phyloP scores from a whole-genome alignment of 2,329 filamentous ascomycete genomes.

The Falciphora oryzae region DNA sequence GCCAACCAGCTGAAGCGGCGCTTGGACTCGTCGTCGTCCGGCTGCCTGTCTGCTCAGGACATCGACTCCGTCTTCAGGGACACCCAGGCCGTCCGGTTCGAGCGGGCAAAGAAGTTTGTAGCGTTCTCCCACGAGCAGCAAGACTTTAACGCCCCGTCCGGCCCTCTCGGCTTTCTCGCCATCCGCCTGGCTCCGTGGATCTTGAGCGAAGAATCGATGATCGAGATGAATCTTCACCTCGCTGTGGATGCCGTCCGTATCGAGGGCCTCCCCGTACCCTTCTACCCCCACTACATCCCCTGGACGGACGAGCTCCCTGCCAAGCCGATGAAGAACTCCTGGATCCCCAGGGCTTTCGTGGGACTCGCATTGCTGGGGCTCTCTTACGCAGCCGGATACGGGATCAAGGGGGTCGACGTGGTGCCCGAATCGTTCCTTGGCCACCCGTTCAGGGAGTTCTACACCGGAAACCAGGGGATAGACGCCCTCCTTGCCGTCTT shows the following conservation, averaged over 20 bases:
- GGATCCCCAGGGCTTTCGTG: neutral
- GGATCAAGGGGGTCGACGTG: no score
- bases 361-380: neutral
- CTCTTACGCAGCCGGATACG: neutral
- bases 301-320: slow-evolving; percentile 15
- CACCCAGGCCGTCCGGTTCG: neutral
- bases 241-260: neutral
- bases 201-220: neutral
- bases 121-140: neutral
- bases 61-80: neutral
- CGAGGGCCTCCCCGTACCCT: slow-evolving; percentile 4
- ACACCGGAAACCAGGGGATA: slow-evolving; percentile 10
- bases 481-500: slow-evolving; percentile 12
- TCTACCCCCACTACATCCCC: slow-evolving; percentile 7
- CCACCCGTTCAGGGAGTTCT: slow-evolving; percentile 8
- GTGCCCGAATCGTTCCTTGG: neutral
- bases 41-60: neutral
- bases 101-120: neutral
- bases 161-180: neutral
- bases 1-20: slow-evolving; percentile 15
- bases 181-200: slow-evolving; percentile 6
- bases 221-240: neutral
- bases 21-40: slow-evolving; percentile 1
- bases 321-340: neutral
- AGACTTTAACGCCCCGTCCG: slow-evolving; percentile 5